Percentiles rank a stretch among this genome's conserved stretches.
phyloP scores from a whole-genome alignment of 805 yeast species.

The Vanderwaltozyma yarrowii region DNA sequence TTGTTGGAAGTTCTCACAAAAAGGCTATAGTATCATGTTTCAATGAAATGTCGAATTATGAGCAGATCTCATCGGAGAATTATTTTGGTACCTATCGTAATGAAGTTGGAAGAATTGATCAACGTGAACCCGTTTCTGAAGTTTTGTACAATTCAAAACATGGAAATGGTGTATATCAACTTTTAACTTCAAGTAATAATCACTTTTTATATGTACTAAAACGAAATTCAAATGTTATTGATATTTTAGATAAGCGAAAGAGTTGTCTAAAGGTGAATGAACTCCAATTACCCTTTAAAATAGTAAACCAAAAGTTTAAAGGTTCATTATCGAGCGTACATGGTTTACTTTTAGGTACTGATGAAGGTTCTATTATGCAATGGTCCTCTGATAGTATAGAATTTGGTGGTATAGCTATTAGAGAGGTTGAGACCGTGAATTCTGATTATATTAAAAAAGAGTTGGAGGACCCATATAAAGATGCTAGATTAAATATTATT shows the following conservation, averaged over 20 bases:
- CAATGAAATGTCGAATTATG: constrained; percentile 8
- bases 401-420: constrained; percentile 19
- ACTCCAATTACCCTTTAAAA: constrained; percentile 16
- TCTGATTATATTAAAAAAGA: neutral
- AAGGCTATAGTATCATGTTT: constrained; percentile 25
- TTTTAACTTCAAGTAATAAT: constrained; percentile 30
- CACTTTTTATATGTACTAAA: constrained; percentile 28
- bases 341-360: constrained; percentile 21
- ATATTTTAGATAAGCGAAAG: constrained; percentile 29
- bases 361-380: constrained; percentile 11
- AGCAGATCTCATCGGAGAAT: no score
- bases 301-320: constrained; percentile 18
- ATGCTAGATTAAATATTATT: constrained; percentile 12
- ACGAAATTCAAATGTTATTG: constrained; percentile 24
- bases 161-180: constrained; percentile 30
- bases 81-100: constrained; percentile 24
- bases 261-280: constrained; percentile 6
- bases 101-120: constrained; percentile 21
- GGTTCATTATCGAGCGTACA: constrained; percentile 11
- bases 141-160: neutral
- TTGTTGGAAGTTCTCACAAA: constrained; percentile 2
- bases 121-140: constrained; percentile 3
- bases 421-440: no score
- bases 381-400: constrained; percentile 21
- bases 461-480: no score